Evolutionary conservation across 306 rosid genomes (phyloP).

Genomic region (Dalbergia cochinchinensis): DNA sequence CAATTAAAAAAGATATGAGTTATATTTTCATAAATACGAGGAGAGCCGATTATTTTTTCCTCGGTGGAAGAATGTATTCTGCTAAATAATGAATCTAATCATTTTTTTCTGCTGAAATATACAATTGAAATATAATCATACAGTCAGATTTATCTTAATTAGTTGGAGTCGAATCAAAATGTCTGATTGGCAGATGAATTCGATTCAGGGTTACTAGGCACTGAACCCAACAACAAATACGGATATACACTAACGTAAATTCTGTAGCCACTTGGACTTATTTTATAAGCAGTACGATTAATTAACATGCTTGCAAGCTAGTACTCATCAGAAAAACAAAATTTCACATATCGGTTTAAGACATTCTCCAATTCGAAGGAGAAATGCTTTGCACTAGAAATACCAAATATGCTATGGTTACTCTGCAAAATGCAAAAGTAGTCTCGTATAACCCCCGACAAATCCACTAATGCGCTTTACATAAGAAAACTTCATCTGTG

Average conservation of each 20-base stretch:
- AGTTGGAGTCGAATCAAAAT: constrained; percentile 7
- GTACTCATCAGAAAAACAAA: not conserved
- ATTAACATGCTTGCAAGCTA: not conserved
- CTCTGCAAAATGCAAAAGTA: not conserved
- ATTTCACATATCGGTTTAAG: not conserved
- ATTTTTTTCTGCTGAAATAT: not conserved
- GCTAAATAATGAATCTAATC: no score
- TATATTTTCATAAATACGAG: no score
- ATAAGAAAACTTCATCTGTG: not conserved
- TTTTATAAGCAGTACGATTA: not conserved
- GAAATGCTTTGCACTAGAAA: not conserved
- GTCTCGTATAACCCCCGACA: constrained; percentile 4
- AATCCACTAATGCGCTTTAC: constrained; percentile 44
- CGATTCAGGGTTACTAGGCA: constrained; percentile 19
- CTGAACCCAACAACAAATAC: constrained; percentile 19
- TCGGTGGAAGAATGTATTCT: not conserved
- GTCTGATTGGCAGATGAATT: not conserved
- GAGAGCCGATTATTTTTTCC: constrained; percentile 12
- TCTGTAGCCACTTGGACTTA: constrained; percentile 31
- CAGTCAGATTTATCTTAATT: constrained; percentile 1
- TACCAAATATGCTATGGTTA: not conserved
- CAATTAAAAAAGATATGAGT: no score
- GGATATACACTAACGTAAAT: not conserved
- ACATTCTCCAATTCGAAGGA: not conserved
- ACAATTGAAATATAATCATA: not conserved